These are phyloP conservation scores for Misopates orontium DNA, from an alignment of 257 asterid genomes.

Conservation along the genomic window DNA sequence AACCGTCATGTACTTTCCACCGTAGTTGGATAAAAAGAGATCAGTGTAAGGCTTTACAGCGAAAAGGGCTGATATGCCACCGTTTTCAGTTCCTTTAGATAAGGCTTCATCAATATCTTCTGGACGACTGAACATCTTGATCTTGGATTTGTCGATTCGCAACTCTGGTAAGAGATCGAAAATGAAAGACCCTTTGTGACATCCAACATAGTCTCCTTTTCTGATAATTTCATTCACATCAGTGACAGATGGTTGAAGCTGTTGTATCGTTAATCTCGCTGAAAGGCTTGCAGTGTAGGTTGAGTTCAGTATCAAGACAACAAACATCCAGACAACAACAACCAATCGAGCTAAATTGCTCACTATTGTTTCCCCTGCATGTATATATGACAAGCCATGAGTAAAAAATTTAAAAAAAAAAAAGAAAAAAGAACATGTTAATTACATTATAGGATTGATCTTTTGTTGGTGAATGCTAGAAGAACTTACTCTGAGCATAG, in stretches of 20 bases:
- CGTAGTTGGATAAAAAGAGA: slow-evolving; percentile 32
- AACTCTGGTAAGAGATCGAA: slow-evolving; percentile 18
- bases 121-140: slow-evolving; percentile 20
- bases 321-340: slow-evolving; percentile 43
- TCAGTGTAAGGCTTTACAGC: slow-evolving; percentile 31
- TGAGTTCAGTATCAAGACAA: slow-evolving; percentile 41
- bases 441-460: neutral
- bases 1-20: slow-evolving; percentile 34
- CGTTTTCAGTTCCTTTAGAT: slow-evolving; percentile 35
- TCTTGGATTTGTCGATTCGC: slow-evolving; percentile 32
- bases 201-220: slow-evolving; percentile 36
- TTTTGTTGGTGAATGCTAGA: neutral
- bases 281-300: slow-evolving; percentile 43
- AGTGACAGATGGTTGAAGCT: slow-evolving; percentile 34
- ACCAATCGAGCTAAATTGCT: slow-evolving; percentile 45
- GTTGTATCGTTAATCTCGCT: slow-evolving; percentile 37
- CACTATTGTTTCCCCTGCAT: slow-evolving; percentile 41
- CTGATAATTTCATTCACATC: slow-evolving; percentile 30
- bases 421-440: neutral
- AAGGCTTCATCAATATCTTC: slow-evolving; percentile 35
- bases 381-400: neutral
- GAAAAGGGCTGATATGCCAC: slow-evolving; percentile 39
- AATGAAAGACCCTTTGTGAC: slow-evolving; percentile 35
- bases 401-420: neutral
- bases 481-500: slow-evolving; percentile 3